phyloP scores from a whole-genome alignment of 1,284 basidiomycete genomes.

The Irpex sp. region DNA sequence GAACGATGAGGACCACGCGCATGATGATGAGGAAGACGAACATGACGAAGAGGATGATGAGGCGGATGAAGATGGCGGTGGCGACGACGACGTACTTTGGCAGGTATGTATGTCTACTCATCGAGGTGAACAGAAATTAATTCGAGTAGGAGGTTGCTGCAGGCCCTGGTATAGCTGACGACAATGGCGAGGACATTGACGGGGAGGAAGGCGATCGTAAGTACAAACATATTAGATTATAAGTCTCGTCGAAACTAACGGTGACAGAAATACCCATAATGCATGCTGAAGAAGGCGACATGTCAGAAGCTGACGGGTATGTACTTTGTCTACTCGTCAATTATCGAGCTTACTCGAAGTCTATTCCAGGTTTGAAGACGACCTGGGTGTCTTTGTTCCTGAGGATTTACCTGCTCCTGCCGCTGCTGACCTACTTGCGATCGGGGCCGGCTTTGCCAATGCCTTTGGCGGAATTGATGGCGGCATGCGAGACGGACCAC shows the following conservation, averaged over 20 bases:
- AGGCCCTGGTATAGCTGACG: conserved; percentile 36
- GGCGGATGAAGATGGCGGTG: conserved; percentile 39
- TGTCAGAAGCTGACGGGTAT: conserved; percentile 72
- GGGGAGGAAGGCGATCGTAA: conserved; percentile 39
- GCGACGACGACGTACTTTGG: conserved; percentile 62
- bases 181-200: conserved; percentile 41
- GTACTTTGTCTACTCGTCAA: conserved; percentile 23
- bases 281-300: conserved; percentile 58
- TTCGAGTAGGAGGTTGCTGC: conserved; percentile 48
- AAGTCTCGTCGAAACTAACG: background rate
- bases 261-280: conserved; percentile 14
- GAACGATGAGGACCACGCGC: conserved; percentile 52
- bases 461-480: conserved; percentile 28
- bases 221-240: conserved; percentile 5
- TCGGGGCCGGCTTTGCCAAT: conserved; percentile 45
- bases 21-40: conserved; percentile 40
- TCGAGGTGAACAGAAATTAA: too few species aligned
- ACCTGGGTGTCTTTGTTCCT: conserved; percentile 43
- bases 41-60: conserved; percentile 44
- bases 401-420: conserved; percentile 31
- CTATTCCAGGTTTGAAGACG: conserved; percentile 42
- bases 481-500: conserved; percentile 33
- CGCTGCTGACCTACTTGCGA: conserved; percentile 50
- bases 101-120: conserved; percentile 46
- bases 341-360: background rate